These are phyloP conservation scores for Lentinus tigrinus DNA, from an alignment of 768 basidiomycete genomes.

Conservation along the genomic window DNA sequence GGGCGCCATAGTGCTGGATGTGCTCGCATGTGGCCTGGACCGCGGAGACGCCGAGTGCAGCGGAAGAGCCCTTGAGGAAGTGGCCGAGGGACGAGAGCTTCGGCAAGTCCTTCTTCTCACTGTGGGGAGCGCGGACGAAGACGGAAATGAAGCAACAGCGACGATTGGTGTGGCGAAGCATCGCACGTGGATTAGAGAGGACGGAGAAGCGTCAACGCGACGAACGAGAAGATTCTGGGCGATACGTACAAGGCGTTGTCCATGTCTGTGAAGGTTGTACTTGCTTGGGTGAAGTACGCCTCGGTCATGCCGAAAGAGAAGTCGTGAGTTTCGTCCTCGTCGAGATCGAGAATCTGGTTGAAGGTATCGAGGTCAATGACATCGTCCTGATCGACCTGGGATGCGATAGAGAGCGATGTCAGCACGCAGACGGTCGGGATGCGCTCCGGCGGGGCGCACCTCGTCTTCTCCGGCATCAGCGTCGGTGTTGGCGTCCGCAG, in stretches of 20 bases:
- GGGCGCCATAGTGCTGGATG: constrained; percentile 85
- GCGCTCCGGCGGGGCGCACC: neutral
- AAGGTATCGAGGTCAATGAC: constrained; percentile 82
- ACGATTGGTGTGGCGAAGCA: too few species aligned
- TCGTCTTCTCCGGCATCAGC: constrained; percentile 9
- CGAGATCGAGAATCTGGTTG: constrained; percentile 86
- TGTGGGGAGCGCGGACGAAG: constrained; percentile 26
- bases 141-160: neutral
- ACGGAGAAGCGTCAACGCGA: neutral
- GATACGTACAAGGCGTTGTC: constrained; percentile 71
- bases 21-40: constrained; percentile 86
- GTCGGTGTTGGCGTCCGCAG: constrained; percentile 2
- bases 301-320: constrained; percentile 79
- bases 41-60: constrained; percentile 80
- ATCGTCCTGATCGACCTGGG: constrained; percentile 13
- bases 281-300: constrained; percentile 82
- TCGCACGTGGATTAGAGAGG: neutral
- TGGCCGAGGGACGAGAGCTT: constrained; percentile 79
- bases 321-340: constrained; percentile 73
- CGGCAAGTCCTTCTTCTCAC: constrained; percentile 55
- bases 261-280: constrained; percentile 74
- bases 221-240: constrained; percentile 2
- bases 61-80: constrained; percentile 96
- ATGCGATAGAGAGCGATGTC: neutral
- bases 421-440: neutral